Evolutionary conservation across 768 basidiomycete genomes (phyloP).

Genomic region (Lepiota venenata): DNA sequence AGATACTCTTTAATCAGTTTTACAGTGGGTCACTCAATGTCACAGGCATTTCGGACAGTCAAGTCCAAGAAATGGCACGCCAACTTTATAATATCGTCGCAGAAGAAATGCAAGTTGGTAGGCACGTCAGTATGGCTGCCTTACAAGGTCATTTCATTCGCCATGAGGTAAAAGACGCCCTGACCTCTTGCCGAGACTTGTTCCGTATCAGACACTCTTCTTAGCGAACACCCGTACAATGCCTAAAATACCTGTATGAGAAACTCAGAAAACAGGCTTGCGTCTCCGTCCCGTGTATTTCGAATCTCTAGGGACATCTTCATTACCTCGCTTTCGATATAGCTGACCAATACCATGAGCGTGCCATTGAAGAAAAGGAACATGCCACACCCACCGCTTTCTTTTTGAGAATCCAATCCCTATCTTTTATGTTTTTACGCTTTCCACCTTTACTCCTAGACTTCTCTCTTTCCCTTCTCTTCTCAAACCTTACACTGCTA

Average conservation of each 20-base stretch:
- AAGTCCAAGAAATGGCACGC: conserved; percentile 42
- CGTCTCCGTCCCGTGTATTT: conserved; percentile 93
- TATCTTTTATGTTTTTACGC: conserved; percentile 69
- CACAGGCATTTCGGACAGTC: conserved; percentile 26
- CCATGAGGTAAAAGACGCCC: conserved; percentile 52
- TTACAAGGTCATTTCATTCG: conserved; percentile 95
- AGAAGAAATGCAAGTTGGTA: conserved; percentile 46
- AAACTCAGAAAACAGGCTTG: conserved; percentile 66
- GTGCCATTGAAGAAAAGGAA: conserved; percentile 2
- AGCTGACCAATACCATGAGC: conserved; percentile 39
- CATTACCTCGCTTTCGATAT: conserved; percentile 83
- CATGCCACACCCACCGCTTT: conserved; percentile 69
- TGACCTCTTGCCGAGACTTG: conserved; percentile 45
- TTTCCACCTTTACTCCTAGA: conserved; percentile 59
- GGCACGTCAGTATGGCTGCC: conserved; percentile 89
- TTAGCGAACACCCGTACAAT: conserved; percentile 1
- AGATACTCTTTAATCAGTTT: conserved; percentile 76
- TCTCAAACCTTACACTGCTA: conserved; percentile 68
- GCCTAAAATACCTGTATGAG: not conserved
- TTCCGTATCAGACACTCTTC: conserved; percentile 29
- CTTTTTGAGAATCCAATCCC: conserved; percentile 94
- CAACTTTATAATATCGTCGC: conserved; percentile 53
- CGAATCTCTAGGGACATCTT: conserved; percentile 79
- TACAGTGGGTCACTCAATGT: conserved; percentile 52
- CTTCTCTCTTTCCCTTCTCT: conserved; percentile 66